Conservation (phyloP, 768 basidiomycete genomes). For the Tylopilus rubrobrunneus region DNA sequence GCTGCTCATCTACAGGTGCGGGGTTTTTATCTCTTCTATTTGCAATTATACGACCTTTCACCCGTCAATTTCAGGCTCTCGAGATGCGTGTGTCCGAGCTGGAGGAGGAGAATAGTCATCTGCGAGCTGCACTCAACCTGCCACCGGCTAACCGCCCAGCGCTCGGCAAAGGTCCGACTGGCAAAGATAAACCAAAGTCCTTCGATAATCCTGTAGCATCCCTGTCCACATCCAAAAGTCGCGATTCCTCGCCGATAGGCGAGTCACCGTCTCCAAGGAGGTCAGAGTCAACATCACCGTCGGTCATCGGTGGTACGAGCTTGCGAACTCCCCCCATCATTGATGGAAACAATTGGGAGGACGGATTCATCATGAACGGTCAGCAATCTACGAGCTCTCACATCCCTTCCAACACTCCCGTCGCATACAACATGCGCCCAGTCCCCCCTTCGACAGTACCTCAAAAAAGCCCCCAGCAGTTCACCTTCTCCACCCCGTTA, state of each 20-base stretch:
- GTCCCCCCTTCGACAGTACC: conserved; percentile 44
- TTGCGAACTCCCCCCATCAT: conserved; percentile 43
- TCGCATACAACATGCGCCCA: conserved; percentile 42
- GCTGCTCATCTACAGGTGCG: conserved; percentile 81
- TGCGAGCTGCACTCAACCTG: conserved; percentile 68
- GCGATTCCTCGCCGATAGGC: conserved; percentile 63
- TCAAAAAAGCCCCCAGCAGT: conserved; percentile 45
- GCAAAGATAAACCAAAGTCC: conserved; percentile 73
- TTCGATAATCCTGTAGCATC: conserved; percentile 34
- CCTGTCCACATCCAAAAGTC: conserved; percentile 47
- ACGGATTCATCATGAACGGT: conserved; percentile 50
- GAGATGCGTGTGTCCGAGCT: conserved; percentile 79
- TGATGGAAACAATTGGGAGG: conserved; percentile 52
- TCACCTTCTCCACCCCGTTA: conserved; percentile 38
- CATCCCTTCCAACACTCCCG: conserved; percentile 37
- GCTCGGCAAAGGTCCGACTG: conserved; percentile 82
- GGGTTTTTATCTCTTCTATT: conserved; percentile 33
- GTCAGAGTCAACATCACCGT: conserved; percentile 34
- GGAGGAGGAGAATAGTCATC: conserved; percentile 75
- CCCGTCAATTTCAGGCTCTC: conserved; percentile 52
- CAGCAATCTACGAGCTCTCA: conserved; percentile 34
- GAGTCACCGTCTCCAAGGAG: conserved; percentile 44
- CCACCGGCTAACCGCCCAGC: conserved; percentile 69
- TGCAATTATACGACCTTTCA: conserved; percentile 37
- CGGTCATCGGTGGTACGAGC: conserved; percentile 27